Conservation (phyloP, 495 filamentous ascomycete species). For the Ascodesmis nigricans region DNA sequence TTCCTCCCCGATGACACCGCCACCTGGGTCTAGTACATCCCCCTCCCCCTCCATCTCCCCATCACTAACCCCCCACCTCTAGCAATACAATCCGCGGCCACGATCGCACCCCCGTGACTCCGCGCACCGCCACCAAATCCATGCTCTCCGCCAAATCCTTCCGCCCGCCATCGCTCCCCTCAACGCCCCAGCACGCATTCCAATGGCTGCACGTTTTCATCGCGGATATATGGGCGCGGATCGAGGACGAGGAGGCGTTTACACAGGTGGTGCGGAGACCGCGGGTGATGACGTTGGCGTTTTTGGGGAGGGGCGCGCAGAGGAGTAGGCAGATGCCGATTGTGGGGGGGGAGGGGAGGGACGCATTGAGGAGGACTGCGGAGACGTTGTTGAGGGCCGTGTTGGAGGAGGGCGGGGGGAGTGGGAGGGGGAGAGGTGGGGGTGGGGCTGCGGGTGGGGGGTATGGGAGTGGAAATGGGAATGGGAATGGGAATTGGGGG, state of each 20-base stretch:
- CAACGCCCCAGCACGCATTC: conserved; percentile 46
- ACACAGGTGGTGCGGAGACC: conserved; percentile 78
- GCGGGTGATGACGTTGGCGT: conserved; percentile 61
- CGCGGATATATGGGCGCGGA: conserved; percentile 71
- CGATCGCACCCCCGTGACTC: conserved; percentile 71
- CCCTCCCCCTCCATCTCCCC: too few species aligned
- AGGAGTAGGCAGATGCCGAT: conserved; percentile 59
- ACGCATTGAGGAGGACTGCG: conserved; percentile 51
- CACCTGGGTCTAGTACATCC: conserved; percentile 77
- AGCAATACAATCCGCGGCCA: conserved; percentile 61
- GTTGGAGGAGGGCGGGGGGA: conserved; percentile 47
- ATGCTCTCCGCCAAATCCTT: conserved; percentile 99
- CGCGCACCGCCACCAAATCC: conserved; percentile 80
- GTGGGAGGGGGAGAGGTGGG: too few species aligned
- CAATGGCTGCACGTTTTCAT: conserved; percentile 84
- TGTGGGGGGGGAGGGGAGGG: conserved; percentile 49
- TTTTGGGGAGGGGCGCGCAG: conserved; percentile 40
- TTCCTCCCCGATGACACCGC: conserved; percentile 73
- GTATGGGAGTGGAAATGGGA: too few species aligned
- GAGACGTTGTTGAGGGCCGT: conserved; percentile 57
- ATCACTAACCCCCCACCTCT: too few species aligned
- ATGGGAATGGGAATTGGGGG: too few species aligned
- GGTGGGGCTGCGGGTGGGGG: too few species aligned
- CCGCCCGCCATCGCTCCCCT: conserved; percentile 31
- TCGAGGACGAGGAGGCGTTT: conserved; percentile 78